Evolutionary conservation across 2,329 filamentous ascomycete species (phyloP).

Genomic region (Harringtonia aguacate): DNA sequence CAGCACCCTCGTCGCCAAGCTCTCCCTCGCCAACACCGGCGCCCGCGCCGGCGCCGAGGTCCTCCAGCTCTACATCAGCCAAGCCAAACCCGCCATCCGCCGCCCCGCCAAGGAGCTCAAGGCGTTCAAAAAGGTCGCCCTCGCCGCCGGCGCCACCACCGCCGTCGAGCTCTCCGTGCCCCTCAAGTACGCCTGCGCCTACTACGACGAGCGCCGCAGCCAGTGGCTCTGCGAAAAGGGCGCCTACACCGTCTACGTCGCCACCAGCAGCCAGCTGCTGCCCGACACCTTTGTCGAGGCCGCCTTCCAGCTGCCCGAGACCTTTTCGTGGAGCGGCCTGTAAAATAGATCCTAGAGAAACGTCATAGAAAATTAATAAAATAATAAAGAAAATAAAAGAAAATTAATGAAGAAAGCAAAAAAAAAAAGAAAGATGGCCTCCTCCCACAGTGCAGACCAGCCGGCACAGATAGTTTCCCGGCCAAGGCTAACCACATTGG

Average conservation of each 20-base stretch:
- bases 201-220: slow-evolving; percentile 5
- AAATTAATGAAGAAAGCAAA: too few species aligned
- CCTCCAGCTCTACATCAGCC: slow-evolving; percentile 39
- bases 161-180: neutral
- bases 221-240: slow-evolving; percentile 5
- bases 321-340: too few species aligned
- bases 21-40: slow-evolving; percentile 36
- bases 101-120: slow-evolving; percentile 42
- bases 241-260: slow-evolving; percentile 4
- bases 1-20: slow-evolving; percentile 28
- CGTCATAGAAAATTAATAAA: too few species aligned
- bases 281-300: neutral
- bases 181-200: slow-evolving; percentile 6
- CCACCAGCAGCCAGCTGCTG: slow-evolving; percentile 7
- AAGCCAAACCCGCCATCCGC: slow-evolving; percentile 19
- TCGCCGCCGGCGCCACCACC: slow-evolving; percentile 2
- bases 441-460: too few species aligned
- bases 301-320: too few species aligned
- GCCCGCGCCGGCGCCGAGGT: slow-evolving; percentile 39
- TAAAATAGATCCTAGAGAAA: too few species aligned
- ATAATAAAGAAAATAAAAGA: too few species aligned
- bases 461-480: too few species aligned
- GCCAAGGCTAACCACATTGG: slow-evolving; percentile 20
- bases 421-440: too few species aligned
- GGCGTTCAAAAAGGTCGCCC: slow-evolving; percentile 46